Evolutionary conservation across 805 yeast species (phyloP).

Genomic region (Yarrowia sp.): DNA sequence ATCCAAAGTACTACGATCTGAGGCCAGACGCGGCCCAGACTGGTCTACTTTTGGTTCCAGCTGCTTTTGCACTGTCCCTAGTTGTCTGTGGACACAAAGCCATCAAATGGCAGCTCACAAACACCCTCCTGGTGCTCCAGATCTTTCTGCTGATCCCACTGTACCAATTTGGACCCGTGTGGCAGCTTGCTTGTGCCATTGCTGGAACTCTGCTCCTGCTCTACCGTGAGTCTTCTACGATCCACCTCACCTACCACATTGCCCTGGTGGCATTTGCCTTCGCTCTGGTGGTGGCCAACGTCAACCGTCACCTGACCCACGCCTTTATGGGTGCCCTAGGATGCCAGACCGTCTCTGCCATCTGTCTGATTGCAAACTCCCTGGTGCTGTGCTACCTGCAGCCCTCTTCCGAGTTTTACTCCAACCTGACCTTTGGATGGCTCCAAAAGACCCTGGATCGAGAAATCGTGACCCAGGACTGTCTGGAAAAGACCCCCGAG

Average conservation of each 20-base stretch:
- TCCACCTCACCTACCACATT: constrained; percentile 2
- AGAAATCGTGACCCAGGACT: constrained; percentile 8
- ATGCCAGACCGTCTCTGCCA: constrained; percentile 11
- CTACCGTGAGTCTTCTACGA: constrained; percentile 1
- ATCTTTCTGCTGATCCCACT: neutral
- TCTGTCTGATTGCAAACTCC: neutral
- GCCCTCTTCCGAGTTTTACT: neutral
- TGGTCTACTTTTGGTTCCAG: constrained; percentile 9
- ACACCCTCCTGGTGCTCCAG: constrained; percentile 2
- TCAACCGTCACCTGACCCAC: neutral
- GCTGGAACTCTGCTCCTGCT: neutral
- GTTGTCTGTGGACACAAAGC: neutral
- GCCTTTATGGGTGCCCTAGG: constrained; percentile 1
- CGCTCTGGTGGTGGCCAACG: neutral
- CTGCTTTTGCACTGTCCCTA: neutral
- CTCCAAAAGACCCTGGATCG: constrained; percentile 10
- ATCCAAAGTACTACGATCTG: constrained; percentile 16
- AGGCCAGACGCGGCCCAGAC: constrained; percentile 15
- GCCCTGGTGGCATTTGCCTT: neutral
- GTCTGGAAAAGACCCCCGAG: constrained; percentile 11
- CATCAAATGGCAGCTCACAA: constrained; percentile 2
- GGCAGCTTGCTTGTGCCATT: neutral
- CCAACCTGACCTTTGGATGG: constrained; percentile 20
- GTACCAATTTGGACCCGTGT: neutral
- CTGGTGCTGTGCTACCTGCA: neutral